Evolutionary conservation across 1,139 yeast species (phyloP).

Genomic region (Scheffersomyces segobiensis): DNA sequence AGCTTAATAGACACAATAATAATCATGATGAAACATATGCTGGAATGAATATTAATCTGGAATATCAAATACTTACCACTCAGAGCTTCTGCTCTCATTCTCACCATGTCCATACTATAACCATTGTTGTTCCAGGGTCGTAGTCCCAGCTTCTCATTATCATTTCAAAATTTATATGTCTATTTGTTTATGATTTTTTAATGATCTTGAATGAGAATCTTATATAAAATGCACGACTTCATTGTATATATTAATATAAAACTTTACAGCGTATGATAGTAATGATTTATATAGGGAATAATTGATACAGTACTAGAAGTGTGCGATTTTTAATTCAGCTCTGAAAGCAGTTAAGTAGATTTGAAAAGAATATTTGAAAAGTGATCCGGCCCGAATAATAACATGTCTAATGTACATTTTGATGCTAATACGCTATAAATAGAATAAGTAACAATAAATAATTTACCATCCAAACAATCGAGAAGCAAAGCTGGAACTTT

Average conservation of each 20-base stretch:
- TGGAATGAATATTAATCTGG: background rate
- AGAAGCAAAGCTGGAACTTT: slow-evolving; percentile 6
- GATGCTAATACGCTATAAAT: background rate
- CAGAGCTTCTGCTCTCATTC: background rate
- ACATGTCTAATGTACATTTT: background rate
- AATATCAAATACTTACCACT: background rate
- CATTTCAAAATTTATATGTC: background rate
- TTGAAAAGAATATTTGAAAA: background rate
- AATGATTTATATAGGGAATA: background rate
- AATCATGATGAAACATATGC: background rate
- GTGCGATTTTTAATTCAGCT: no score
- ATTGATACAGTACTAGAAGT: no score
- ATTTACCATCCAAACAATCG: slow-evolving; percentile 15
- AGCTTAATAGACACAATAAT: background rate
- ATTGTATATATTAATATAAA: slow-evolving; percentile 1
- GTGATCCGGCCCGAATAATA: background rate
- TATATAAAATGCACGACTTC: background rate
- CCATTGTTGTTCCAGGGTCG: background rate
- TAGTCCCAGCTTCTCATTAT: background rate
- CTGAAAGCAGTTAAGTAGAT: no score
- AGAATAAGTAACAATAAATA: background rate
- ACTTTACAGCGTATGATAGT: background rate
- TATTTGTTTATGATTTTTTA: background rate
- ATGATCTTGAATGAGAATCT: background rate
- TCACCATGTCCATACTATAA: background rate